These are phyloP conservation scores for Begonia fuchsioides DNA, from an alignment of 306 rosid species.

Conservation along the genomic window DNA sequence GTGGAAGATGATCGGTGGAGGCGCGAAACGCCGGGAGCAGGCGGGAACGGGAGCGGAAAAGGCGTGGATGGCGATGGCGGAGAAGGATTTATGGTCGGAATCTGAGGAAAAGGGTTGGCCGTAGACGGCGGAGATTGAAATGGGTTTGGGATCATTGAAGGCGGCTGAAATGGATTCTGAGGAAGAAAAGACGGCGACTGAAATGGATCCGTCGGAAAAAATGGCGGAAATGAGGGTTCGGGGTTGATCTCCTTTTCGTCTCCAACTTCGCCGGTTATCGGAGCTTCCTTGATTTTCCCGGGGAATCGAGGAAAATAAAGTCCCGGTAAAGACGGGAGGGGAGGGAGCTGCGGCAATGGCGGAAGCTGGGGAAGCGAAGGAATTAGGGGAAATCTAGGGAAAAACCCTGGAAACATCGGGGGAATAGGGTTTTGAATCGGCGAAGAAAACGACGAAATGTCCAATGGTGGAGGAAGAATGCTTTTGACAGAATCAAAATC, in stretches of 20 bases:
- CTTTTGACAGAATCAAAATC: conserved; percentile 8
- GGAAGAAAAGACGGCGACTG: conserved; percentile 17
- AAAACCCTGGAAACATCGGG: too few species aligned
- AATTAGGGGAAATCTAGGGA: too few species aligned
- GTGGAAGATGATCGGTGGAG: not conserved
- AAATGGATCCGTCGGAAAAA: conserved; percentile 29
- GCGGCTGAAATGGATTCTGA: not conserved
- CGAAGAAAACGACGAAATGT: conserved; percentile 9
- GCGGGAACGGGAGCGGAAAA: conserved; percentile 30
- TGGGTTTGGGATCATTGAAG: conserved; percentile 31
- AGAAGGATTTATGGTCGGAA: conserved; percentile 36
- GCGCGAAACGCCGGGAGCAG: conserved; percentile 20
- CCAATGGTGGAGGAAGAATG: not conserved
- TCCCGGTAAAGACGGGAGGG: conserved; percentile 2
- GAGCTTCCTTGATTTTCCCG: not conserved
- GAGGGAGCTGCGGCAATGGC: conserved; percentile 7
- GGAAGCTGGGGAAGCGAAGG: conserved; percentile 12
- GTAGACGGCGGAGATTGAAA: conserved; percentile 35
- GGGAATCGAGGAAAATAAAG: not conserved
- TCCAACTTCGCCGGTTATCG: not conserved
- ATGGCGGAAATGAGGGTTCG: not conserved
- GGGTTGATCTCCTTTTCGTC: not conserved
- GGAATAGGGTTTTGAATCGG: conserved; percentile 2
- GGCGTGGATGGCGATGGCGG: conserved; percentile 22
- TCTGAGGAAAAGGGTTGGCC: conserved; percentile 30